These are phyloP conservation scores for Geoglossum cookeanum DNA, from an alignment of 2,329 filamentous ascomycete genomes.

Conservation along the genomic window DNA sequence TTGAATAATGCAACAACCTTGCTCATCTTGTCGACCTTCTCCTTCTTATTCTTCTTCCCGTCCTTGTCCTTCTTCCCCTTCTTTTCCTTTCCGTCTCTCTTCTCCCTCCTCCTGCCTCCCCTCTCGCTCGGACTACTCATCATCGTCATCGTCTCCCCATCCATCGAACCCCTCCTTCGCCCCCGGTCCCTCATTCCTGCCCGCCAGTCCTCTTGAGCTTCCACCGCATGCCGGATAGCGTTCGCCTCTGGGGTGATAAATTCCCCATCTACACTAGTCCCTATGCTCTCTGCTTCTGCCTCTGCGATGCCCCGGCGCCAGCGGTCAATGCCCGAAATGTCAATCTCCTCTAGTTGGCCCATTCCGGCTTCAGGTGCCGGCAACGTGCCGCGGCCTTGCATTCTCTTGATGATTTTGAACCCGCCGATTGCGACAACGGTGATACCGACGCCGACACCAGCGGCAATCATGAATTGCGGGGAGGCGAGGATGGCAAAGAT, in stretches of 20 bases:
- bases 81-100: slow-evolving; percentile 8
- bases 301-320: slow-evolving; percentile 47
- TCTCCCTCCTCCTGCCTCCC: slow-evolving; percentile 6
- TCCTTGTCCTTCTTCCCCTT: background rate
- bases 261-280: slow-evolving; percentile 44
- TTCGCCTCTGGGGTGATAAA: slow-evolving; percentile 42
- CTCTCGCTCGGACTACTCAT: slow-evolving; percentile 12
- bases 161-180: slow-evolving; percentile 6
- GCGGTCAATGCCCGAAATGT: slow-evolving; percentile 38
- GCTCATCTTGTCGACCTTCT: slow-evolving; percentile 5
- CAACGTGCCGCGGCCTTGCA: slow-evolving; percentile 28
- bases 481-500: slow-evolving; percentile 73
- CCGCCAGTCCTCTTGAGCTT: slow-evolving; percentile 12
- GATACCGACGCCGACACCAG: slow-evolving; percentile 74
- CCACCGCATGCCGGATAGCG: slow-evolving; percentile 17
- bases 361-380: slow-evolving; percentile 12
- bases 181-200: slow-evolving; percentile 10
- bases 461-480: slow-evolving; percentile 87
- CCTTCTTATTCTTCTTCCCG: slow-evolving; percentile 5
- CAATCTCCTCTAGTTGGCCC: slow-evolving; percentile 25
- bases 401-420: slow-evolving; percentile 90
- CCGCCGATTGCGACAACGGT: slow-evolving; percentile 91
- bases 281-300: slow-evolving; percentile 30
- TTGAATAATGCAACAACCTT: slow-evolving; percentile 1
- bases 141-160: background rate